A percentile compares a stretch with the other conserved stretches of the same genome.
These are phyloP conservation scores for Diplodia intermedia DNA, from an alignment of 2,329 filamentous ascomycete genomes.

Conservation along the genomic window DNA sequence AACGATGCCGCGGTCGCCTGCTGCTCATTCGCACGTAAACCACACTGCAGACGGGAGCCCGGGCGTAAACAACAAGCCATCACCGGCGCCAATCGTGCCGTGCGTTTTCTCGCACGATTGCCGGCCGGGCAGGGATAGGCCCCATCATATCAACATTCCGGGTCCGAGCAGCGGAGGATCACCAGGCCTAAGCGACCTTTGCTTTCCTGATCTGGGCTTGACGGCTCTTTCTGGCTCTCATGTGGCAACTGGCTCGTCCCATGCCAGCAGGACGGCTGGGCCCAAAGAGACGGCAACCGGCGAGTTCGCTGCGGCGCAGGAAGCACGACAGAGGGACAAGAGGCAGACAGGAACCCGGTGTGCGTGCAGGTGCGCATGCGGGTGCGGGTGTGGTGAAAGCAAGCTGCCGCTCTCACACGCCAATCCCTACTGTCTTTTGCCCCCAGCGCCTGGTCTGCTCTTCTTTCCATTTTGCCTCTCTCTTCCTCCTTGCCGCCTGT, in stretches of 20 bases:
- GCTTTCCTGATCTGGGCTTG: background rate
- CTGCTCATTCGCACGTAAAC: background rate
- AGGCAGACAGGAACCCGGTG: background rate
- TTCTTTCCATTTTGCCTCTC: background rate
- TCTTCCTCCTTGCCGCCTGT: background rate
- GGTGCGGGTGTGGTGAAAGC: background rate
- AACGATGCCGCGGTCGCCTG: background rate
- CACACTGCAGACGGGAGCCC: background rate
- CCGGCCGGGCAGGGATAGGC: constrained; percentile 13
- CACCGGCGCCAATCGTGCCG: constrained; percentile 9
- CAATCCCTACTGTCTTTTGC: constrained; percentile 1
- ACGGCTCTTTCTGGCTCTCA: background rate
- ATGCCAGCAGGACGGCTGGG: constrained; percentile 3
- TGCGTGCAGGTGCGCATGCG: background rate
- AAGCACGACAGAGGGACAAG: background rate
- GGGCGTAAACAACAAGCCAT: background rate
- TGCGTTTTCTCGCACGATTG: constrained; percentile 1
- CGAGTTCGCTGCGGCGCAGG: background rate
- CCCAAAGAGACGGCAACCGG: no score
- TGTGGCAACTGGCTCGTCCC: background rate
- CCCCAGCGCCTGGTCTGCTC: no score
- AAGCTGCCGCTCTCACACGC: background rate
- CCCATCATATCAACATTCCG: background rate
- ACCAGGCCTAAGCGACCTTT: constrained; percentile 20
- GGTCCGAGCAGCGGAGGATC: constrained; percentile 21